A percentile compares a stretch with the other conserved stretches of the same genome.
phyloP scores from a whole-genome alignment of 2,329 filamentous ascomycete genomes.

The Pyrenophora teres region DNA sequence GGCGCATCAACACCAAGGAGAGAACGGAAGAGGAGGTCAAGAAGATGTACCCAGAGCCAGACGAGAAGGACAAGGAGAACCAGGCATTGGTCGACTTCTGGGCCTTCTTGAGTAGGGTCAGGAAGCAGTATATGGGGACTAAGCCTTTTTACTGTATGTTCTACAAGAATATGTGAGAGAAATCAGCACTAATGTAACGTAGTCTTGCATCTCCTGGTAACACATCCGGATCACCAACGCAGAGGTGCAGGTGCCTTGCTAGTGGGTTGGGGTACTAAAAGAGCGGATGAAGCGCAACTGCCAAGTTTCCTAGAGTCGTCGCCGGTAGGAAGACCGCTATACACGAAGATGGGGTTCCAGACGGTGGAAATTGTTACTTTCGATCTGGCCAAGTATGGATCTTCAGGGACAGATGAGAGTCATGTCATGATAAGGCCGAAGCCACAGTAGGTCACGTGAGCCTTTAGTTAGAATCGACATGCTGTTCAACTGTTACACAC shows the following conservation, averaged over 20 bases:
- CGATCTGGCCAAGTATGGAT: conserved; percentile 37
- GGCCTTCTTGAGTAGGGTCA: conserved; percentile 28
- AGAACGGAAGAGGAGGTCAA: conserved; percentile 40
- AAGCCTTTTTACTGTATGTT: conserved; percentile 44
- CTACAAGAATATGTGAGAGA: no score
- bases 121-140: conserved; percentile 40
- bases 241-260: conserved; percentile 49
- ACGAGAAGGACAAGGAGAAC: conserved; percentile 30
- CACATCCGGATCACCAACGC: conserved; percentile 49
- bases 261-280: conserved; percentile 47
- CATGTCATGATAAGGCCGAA: conserved; percentile 40
- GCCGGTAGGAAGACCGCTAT: conserved; percentile 48
- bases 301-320: conserved; percentile 51
- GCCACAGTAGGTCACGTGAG: neutral
- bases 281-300: conserved; percentile 49
- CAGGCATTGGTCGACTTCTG: conserved; percentile 37
- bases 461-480: neutral
- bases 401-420: conserved; percentile 32
- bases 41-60: conserved; percentile 33
- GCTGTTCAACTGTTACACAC: neutral
- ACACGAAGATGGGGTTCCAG: conserved; percentile 41
- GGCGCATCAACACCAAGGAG: conserved; percentile 43
- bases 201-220: conserved; percentile 42
- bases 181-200: neutral
- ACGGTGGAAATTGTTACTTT: conserved; percentile 23